Evolutionary conservation across 2,329 filamentous ascomycete genomes (phyloP).

Genomic region (Hypoxylon sp.): DNA sequence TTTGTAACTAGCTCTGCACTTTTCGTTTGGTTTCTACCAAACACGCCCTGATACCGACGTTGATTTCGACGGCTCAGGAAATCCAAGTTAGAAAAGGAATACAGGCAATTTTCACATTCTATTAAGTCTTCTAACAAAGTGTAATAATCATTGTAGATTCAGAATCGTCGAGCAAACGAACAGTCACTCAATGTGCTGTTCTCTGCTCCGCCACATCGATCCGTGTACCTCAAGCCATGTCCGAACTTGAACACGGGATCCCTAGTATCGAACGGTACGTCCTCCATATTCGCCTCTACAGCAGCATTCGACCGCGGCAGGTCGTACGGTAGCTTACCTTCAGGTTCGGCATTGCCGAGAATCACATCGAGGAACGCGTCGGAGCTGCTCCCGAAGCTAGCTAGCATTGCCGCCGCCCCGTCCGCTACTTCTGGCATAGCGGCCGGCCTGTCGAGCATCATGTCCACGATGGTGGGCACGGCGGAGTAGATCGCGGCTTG

Average conservation of each 20-base stretch:
- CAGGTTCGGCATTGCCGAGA: conserved; percentile 54
- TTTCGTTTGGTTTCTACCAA: too few relatives aligned
- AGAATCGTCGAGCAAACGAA: background rate
- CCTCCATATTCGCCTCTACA: conserved; percentile 51
- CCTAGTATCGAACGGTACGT: conserved; percentile 47
- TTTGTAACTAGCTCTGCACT: background rate
- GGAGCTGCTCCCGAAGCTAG: conserved; percentile 56
- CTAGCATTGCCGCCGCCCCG: conserved; percentile 55
- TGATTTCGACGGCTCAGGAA: background rate
- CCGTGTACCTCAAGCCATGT: conserved; percentile 49
- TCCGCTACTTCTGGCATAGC: conserved; percentile 59
- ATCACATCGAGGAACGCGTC: conserved; percentile 61
- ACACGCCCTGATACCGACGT: background rate
- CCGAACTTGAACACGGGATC: conserved; percentile 48
- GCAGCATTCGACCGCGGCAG: conserved; percentile 58
- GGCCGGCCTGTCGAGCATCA: conserved; percentile 60
- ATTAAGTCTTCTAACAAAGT: background rate
- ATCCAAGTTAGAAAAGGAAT: background rate
- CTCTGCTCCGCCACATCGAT: conserved; percentile 7
- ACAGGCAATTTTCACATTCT: background rate
- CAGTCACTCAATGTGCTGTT: background rate
- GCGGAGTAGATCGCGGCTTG: conserved; percentile 57
- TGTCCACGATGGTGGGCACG: conserved; percentile 58
- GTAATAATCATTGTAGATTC: background rate
- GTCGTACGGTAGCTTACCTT: conserved; percentile 62